Percentiles rank a stretch among this genome's conserved stretches.
These are phyloP conservation scores for Miscanthus lutarioriparius DNA, from an alignment of 176 grass and related monocot species.

Conservation along the genomic window DNA sequence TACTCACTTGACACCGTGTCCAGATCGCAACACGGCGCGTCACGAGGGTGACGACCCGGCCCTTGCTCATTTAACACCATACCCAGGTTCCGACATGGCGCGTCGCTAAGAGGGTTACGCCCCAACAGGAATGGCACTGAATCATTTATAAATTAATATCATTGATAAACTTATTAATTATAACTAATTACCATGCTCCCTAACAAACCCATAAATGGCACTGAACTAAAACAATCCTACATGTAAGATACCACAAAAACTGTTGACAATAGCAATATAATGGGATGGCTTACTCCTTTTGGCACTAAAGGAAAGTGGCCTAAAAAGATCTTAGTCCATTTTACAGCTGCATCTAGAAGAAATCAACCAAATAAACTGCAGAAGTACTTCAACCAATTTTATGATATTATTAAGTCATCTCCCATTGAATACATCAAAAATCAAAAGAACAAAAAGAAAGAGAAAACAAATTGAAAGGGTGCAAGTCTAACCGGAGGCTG, in stretches of 20 bases:
- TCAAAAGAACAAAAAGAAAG: background rate
- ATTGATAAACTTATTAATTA: background rate
- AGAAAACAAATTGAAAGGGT: background rate
- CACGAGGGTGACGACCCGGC: too few species aligned
- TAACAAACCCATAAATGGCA: background rate
- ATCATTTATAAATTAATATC: background rate
- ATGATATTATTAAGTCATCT: constrained; percentile 5
- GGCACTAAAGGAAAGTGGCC: background rate
- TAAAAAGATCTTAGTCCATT: constrained; percentile 5
- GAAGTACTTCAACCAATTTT: background rate
- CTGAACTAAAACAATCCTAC: background rate
- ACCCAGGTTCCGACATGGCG: too few species aligned
- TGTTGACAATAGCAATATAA: background rate
- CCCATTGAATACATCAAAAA: constrained; percentile 3
- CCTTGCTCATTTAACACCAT: too few species aligned
- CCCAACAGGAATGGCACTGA: too few species aligned
- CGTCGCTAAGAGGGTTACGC: too few species aligned
- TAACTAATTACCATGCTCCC: background rate
- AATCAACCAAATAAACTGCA: background rate
- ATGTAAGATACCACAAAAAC: background rate
- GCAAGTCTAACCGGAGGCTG: constrained; percentile 4
- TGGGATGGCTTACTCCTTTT: background rate
- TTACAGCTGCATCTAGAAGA: background rate
- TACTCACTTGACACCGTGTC: too few species aligned
- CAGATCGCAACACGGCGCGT: too few species aligned